Percentiles rank a stretch among this genome's conserved stretches.
Evolutionary conservation across 148 eudicot genomes (phyloP).

Genomic region (Cornus florida): DNA sequence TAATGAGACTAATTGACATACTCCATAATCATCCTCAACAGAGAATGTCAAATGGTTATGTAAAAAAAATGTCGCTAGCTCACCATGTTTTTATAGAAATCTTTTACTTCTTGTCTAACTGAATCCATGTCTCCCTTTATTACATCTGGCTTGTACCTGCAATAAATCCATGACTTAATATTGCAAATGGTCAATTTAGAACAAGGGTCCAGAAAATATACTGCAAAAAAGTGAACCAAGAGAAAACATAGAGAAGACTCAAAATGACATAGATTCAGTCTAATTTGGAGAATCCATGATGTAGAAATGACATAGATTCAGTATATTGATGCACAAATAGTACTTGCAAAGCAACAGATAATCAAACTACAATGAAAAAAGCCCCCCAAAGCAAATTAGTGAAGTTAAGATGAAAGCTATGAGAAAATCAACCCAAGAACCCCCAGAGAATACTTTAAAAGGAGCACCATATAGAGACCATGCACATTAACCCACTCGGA

Average conservation of each 20-base stretch:
- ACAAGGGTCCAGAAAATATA: not conserved
- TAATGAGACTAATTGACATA: not conserved
- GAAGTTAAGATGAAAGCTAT: not conserved
- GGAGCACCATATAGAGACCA: not conserved
- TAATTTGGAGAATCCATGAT: not conserved
- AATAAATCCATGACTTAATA: constrained; percentile 8
- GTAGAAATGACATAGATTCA: no score
- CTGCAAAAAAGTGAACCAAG: not conserved
- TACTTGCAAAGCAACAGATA: not conserved
- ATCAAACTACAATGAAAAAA: not conserved
- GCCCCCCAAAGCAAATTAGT: not conserved
- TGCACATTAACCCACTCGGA: not conserved
- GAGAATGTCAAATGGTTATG: not conserved
- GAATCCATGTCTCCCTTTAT: constrained; percentile 98
- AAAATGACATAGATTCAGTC: not conserved
- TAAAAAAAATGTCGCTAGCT: constrained; percentile 14
- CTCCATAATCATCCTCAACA: not conserved
- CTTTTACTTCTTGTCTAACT: constrained; percentile 64
- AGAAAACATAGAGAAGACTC: not conserved
- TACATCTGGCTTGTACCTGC: constrained; percentile 87
- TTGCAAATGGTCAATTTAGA: constrained; percentile 2
- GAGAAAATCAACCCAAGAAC: not conserved
- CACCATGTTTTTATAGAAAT: constrained; percentile 65
- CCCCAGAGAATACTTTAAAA: not conserved
- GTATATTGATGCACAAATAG: not conserved